Percentiles rank a stretch among this genome's conserved stretches.
phyloP scores from a whole-genome alignment of 164 flowering plant species.

The Annona cherimola region DNA sequence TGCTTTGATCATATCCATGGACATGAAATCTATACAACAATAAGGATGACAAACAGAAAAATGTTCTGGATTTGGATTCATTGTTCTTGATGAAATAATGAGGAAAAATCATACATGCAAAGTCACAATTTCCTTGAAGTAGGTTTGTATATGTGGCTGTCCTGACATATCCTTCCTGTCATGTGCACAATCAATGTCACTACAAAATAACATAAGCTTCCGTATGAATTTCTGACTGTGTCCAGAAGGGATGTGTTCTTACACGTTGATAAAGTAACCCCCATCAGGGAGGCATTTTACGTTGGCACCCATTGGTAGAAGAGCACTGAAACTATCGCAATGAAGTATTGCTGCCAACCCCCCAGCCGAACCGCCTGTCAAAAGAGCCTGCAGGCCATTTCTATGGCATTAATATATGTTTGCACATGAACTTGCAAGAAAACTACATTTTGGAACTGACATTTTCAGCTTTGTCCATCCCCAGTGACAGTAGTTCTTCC shows the following conservation, averaged over 20 bases:
- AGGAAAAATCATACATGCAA: constrained; percentile 38
- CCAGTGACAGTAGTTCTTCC: constrained; percentile 58
- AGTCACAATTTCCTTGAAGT: constrained; percentile 52
- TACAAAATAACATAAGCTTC: neutral
- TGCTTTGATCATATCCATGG: no score
- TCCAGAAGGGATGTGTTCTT: constrained; percentile 24
- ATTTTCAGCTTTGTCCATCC: constrained; percentile 71
- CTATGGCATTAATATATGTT: neutral
- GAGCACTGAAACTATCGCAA: constrained; percentile 69
- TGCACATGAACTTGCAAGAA: neutral
- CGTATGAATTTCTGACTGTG: neutral
- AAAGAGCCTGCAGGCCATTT: constrained; percentile 50
- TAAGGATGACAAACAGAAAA: neutral
- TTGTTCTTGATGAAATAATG: neutral
- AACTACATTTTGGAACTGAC: constrained; percentile 26
- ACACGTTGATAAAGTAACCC: constrained; percentile 85
- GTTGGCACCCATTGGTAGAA: constrained; percentile 56
- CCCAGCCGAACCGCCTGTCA: constrained; percentile 98
- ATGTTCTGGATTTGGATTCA: neutral
- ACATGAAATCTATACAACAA: neutral
- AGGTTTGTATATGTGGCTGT: constrained; percentile 41
- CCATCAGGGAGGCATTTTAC: constrained; percentile 92
- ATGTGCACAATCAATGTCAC: neutral
- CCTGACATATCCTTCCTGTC: constrained; percentile 61
- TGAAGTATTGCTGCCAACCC: constrained; percentile 84